Evolutionary conservation across 2,329 filamentous ascomycete genomes (phyloP).

Genomic region (Aquanectria penicillioides): DNA sequence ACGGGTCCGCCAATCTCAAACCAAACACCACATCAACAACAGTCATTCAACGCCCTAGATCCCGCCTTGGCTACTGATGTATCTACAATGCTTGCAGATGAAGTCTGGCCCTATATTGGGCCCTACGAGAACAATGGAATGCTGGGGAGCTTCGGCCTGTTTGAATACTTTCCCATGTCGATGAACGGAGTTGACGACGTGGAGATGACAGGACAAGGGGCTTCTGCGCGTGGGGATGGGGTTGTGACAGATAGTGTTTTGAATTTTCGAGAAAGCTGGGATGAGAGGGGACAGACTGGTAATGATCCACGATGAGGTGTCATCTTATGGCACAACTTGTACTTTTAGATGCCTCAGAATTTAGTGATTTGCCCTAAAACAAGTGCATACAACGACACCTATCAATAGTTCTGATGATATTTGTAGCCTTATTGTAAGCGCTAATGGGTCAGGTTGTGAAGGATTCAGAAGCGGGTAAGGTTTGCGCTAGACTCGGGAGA

Average conservation of each 20-base stretch:
- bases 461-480: no score
- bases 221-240: slow-evolving; percentile 6
- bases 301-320: no score
- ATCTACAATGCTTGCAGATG: slow-evolving; percentile 9
- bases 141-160: slow-evolving; percentile 10
- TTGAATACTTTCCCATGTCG: slow-evolving; percentile 14
- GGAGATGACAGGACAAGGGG: background rate
- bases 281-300: slow-evolving; percentile 5
- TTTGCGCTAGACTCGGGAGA: no score
- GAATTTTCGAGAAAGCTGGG: slow-evolving; percentile 25
- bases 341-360: no score
- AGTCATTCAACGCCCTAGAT: slow-evolving; percentile 1
- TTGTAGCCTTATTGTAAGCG: no score
- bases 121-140: slow-evolving; percentile 7
- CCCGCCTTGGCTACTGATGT: background rate
- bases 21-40: background rate
- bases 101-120: slow-evolving; percentile 6
- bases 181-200: slow-evolving; percentile 7
- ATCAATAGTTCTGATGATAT: no score
- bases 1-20: background rate
- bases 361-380: no score
- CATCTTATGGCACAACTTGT: no score
- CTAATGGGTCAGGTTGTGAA: no score
- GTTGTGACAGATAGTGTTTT: slow-evolving; percentile 27
- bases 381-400: no score